Conservation (phyloP, 495 filamentous ascomycete species). For the Melanomma pulvis-pyrius region DNA sequence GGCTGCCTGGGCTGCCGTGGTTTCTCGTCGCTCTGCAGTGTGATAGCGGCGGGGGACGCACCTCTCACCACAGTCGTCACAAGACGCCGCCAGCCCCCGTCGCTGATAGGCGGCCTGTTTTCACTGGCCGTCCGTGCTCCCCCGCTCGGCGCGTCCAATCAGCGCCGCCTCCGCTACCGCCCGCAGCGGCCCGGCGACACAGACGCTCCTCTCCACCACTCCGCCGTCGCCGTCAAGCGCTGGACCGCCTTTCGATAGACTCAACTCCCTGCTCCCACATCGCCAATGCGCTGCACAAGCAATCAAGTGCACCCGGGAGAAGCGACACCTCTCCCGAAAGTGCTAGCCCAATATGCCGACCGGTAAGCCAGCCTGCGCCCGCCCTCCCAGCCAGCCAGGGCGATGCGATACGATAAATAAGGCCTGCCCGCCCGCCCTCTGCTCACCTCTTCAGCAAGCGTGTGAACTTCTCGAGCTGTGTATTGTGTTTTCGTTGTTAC, state of each 20-base stretch:
- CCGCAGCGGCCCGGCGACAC: slow-evolving; percentile 23
- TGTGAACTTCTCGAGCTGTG: slow-evolving; percentile 47
- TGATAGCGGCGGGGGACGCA: slow-evolving; percentile 34
- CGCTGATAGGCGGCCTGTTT: slow-evolving; percentile 29
- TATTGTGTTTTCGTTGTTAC: slow-evolving; percentile 40
- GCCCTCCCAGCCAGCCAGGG: not conserved
- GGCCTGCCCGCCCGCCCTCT: slow-evolving; percentile 26
- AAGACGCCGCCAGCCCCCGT: not conserved
- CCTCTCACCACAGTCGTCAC: slow-evolving; percentile 23
- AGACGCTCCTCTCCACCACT: slow-evolving; percentile 31
- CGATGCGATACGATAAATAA: slow-evolving; percentile 31
- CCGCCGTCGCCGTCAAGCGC: slow-evolving; percentile 30
- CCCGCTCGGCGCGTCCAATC: slow-evolving; percentile 24
- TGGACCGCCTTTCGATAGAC: slow-evolving; percentile 20
- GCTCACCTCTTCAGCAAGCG: slow-evolving; percentile 48
- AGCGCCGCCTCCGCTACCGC: slow-evolving; percentile 11
- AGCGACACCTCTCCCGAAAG: slow-evolving; percentile 19
- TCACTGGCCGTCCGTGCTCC: slow-evolving; percentile 26
- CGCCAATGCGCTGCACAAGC: slow-evolving; percentile 27
- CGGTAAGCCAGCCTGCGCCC: slow-evolving; percentile 32
- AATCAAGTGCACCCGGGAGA: slow-evolving; percentile 31
- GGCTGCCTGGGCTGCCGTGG: no score
- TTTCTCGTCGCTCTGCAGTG: slow-evolving; percentile 35
- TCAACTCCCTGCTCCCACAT: slow-evolving; percentile 8
- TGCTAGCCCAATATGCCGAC: slow-evolving; percentile 30